These are phyloP conservation scores for Teratosphaeria destructans DNA, from an alignment of 2,329 filamentous ascomycete genomes.

Conservation along the genomic window DNA sequence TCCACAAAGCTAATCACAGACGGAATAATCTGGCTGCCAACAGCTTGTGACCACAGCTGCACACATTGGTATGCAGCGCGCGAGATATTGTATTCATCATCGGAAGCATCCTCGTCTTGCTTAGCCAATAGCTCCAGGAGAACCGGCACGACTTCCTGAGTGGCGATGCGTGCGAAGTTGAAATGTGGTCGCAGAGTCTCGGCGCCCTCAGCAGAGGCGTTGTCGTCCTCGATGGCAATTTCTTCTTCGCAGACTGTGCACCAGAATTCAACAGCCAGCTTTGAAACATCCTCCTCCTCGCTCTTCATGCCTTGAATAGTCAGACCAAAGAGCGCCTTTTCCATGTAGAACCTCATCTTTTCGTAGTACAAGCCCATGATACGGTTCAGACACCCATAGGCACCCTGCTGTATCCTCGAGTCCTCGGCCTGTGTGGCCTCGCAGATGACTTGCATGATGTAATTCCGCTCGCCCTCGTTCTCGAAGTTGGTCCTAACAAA, in stretches of 20 bases:
- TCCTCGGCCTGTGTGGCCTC: constrained; percentile 95
- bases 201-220: constrained; percentile 60
- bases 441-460: constrained; percentile 99
- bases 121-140: constrained; percentile 81
- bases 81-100: constrained; percentile 96
- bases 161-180: constrained; percentile 89
- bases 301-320: constrained; percentile 99
- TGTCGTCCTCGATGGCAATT: constrained; percentile 95
- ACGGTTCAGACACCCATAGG: constrained; percentile 93
- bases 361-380: constrained; percentile 99
- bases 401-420: constrained; percentile 82
- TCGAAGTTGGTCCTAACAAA: constrained; percentile 98
- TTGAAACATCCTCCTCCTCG: constrained; percentile 93
- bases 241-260: constrained; percentile 99
- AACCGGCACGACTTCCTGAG: constrained; percentile 87
- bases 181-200: constrained; percentile 82
- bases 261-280: constrained; percentile 98
- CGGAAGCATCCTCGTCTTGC: constrained; percentile 92
- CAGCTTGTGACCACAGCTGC: constrained; percentile 88
- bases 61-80: constrained; percentile 93
- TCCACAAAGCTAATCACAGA: constrained; percentile 89
- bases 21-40: constrained; percentile 71
- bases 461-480: constrained; percentile 97
- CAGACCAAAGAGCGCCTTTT: constrained; percentile 94
- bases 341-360: constrained; percentile 99